Percentiles rank a stretch among this genome's conserved stretches.
Evolutionary conservation across 1,284 basidiomycete genomes (phyloP).

Genomic region (Mrakiaceae sp.): DNA sequence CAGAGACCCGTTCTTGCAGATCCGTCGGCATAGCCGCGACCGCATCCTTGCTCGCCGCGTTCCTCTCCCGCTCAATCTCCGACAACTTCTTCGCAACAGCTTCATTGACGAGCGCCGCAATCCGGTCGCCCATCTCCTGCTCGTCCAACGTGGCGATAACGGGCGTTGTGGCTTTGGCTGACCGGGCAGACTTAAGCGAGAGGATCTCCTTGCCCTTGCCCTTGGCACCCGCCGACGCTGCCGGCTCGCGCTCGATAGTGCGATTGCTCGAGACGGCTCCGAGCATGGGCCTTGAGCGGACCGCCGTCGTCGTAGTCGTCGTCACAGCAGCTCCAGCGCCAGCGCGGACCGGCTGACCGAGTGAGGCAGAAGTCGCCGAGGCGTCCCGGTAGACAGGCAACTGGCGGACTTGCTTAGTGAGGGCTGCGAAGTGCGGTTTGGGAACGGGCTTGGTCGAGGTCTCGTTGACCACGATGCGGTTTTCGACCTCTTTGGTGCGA

Average conservation of each 20-base stretch:
- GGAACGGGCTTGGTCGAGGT: constrained; percentile 40
- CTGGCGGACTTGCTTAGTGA: constrained; percentile 33
- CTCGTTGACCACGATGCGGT: constrained; percentile 60
- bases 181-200: not conserved
- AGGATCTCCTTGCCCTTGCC: constrained; percentile 23
- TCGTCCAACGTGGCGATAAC: constrained; percentile 40
- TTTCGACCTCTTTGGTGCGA: constrained; percentile 66
- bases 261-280: constrained; percentile 12
- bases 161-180: too few species aligned
- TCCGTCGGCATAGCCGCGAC: not conserved
- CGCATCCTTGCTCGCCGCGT: not conserved
- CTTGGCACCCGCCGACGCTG: not conserved
- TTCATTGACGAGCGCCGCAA: constrained; percentile 55
- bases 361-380: constrained; percentile 28
- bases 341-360: constrained; percentile 16
- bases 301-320: constrained; percentile 12
- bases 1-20: not conserved
- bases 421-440: constrained; percentile 52
- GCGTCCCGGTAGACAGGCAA: constrained; percentile 42
- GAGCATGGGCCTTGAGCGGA: constrained; percentile 1
- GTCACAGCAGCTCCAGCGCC: constrained; percentile 11
- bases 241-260: not conserved
- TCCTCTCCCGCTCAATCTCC: not conserved
- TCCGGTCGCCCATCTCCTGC: constrained; percentile 60
- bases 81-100: constrained; percentile 43